Evolutionary conservation across 176 grass and related monocot genomes (phyloP).

Genomic region (Oryza coarctata): DNA sequence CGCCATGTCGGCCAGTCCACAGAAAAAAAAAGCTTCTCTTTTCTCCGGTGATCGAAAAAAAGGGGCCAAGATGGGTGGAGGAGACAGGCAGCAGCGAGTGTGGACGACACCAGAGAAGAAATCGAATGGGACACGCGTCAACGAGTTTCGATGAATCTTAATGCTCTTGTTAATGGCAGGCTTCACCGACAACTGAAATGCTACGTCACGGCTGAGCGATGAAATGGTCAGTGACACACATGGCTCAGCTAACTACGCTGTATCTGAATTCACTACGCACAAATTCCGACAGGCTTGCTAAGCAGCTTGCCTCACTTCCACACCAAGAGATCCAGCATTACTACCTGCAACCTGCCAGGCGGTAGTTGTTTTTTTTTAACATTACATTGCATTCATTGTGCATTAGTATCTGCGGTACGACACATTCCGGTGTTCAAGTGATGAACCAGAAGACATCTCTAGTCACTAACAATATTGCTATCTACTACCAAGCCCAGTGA

Average conservation of each 20-base stretch:
- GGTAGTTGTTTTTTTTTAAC: not conserved
- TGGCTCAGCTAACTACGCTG: not conserved
- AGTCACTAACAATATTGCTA: not conserved
- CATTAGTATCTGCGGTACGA: not conserved
- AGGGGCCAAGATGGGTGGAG: too few relatives aligned
- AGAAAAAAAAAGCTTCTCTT: not conserved
- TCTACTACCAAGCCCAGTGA: not conserved
- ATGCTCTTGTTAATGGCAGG: not conserved
- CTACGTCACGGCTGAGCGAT: not conserved
- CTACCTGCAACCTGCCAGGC: not conserved
- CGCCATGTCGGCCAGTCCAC: not conserved
- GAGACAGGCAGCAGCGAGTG: not conserved
- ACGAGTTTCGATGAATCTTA: not conserved
- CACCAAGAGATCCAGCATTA: not conserved
- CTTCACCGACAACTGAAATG: not conserved
- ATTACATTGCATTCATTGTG: not conserved
- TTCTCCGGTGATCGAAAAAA: not conserved
- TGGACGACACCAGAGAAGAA: not conserved
- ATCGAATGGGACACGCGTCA: not conserved
- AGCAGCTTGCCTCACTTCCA: not conserved
- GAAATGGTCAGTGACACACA: not conserved
- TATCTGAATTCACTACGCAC: not conserved
- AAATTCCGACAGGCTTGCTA: not conserved
- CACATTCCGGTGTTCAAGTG: not conserved
- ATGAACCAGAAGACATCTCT: not conserved